Base-by-base conservation (phyloP, 768 basidiomycete species). In the Flagelloscypha sp. region DNA sequence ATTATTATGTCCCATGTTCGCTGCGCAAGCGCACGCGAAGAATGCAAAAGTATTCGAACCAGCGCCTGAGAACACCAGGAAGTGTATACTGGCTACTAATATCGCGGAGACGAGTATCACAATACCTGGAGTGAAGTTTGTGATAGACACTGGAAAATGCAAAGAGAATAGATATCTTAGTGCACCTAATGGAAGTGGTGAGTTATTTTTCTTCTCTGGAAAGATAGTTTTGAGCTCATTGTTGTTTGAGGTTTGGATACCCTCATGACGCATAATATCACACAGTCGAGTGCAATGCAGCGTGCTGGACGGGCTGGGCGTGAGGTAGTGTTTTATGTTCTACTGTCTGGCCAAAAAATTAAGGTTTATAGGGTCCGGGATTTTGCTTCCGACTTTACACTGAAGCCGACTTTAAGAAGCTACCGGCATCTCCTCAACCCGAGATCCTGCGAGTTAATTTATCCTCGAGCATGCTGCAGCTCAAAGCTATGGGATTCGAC, bases 41-140 rank as follows among this genome's bases (percentile, higher is more conserved):
- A 92, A 95, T 58, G 59, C 75, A 28, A 77, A 76, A 51, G 86
- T 86, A 30, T 98, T 98, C 57, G 51, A 58, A 0, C 60, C 76
- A 1, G 59, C 85, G 1, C 76, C 83, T 10, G 52, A 72, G 1
- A 70, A 76, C 35, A 75, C 73, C 2, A 76, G 95, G 38, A 93
- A 97, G 58, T 85, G 92, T 58, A 89, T 99, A 43, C 66, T 99
- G 24, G 84, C 95, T 2, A 99, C 95, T 12, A 99, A 98, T 57
- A 93, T 99, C 40, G 95, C 95, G 8, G 95, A 99, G 58, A 98
- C 95, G 0, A 88, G 85, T 9, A 89, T 99, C 53, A 98, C 95
- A 10, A 95, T 99, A 51, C 90, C 93, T 3, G 92, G 92, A 0
- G 80, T 99, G 38, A 83, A 76, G 49, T 98, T 87, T 56, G 93